Evolutionary conservation across 805 yeast genomes (phyloP), one percentile per base, ranked within the genome.

Genomic region (Metschnikowia dekortorum): DNA sequence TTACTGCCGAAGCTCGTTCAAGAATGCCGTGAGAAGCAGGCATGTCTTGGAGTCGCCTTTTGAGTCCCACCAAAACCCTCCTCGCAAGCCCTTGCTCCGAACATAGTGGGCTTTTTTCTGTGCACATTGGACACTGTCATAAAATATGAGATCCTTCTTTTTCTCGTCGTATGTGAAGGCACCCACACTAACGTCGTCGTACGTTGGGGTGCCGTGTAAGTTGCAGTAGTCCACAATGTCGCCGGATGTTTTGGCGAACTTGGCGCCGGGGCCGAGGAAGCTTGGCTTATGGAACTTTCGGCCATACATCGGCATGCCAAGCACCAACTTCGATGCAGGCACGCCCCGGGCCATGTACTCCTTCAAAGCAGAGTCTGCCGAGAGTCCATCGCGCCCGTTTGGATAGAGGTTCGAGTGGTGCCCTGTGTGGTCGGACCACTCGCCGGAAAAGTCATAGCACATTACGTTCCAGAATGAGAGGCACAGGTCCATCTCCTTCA

Each of bases 21-120:
- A 49, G 30, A 56, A 45, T 45, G 70, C 71, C 43, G 68, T 63
- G 26, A 78, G 76, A 67, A 80, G 83, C 3, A 66, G 68, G n/a
- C 62, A 52, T 34, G 71, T 59, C 36, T 33, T 44, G 2, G 66
- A 59, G 60, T 89, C 96, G 2, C 96, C 96, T 50, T 84, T 77
- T 0, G 96, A 84, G 60, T 92, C 97, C 98, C 98, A 92, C 85
- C 88, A 91, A 81, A 94, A 84, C 0, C 87, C 96, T 0, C 99
- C 98, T 0, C 85, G 95, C 8, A 90, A 68, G 0, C 70, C 61
- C 6, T 69, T 64, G 18, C 65, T 57, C 37, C 55, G 58, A 7
- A 85, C 81, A 58, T 80, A 89, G 30, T 69, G 59, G 0, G 89
- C 89, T 63, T 92, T 94, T 14, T 59, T 58, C 8, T 62, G 59